Evolutionary conservation across 208 protist species (phyloP).

Genomic region (Leishmania amazonensis): DNA sequence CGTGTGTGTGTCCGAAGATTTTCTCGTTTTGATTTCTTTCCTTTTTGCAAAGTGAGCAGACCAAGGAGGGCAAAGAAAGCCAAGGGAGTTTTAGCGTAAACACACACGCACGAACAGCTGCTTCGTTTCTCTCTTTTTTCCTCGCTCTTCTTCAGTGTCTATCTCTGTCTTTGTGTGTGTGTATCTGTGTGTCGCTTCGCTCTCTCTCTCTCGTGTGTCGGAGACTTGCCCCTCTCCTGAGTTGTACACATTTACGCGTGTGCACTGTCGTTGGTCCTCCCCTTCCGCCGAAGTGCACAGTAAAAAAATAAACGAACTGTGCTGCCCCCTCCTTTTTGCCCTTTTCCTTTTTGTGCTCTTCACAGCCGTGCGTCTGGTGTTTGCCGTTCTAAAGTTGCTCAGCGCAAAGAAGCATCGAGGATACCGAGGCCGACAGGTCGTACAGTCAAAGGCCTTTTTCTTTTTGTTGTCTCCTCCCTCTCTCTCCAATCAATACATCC

Average conservation of each 20-base stretch:
- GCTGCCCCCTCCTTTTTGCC: neutral
- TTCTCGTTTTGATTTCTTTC: neutral
- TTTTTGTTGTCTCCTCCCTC: neutral
- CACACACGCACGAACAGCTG: neutral
- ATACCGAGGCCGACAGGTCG: neutral
- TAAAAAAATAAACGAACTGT: neutral
- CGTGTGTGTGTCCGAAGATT: neutral
- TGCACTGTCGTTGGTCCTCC: neutral
- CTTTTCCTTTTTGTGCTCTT: neutral
- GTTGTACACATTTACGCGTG: no score
- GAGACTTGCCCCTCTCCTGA: neutral
- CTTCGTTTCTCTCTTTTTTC: neutral
- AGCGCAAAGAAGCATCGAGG: neutral
- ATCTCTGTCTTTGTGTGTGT: neutral
- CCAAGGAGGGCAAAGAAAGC: neutral
- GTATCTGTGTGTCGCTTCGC: neutral
- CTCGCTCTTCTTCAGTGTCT: neutral
- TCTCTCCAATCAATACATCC: neutral
- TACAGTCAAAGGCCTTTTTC: neutral
- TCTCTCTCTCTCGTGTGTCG: neutral
- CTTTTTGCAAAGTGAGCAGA: neutral
- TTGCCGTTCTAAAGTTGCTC: neutral
- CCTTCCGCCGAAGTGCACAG: neutral
- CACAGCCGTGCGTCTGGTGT: neutral
- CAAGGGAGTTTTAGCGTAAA: neutral